Evolutionary conservation across 2,329 filamentous ascomycete genomes (phyloP).

Genomic region (Sporothrix dimorphospora): DNA sequence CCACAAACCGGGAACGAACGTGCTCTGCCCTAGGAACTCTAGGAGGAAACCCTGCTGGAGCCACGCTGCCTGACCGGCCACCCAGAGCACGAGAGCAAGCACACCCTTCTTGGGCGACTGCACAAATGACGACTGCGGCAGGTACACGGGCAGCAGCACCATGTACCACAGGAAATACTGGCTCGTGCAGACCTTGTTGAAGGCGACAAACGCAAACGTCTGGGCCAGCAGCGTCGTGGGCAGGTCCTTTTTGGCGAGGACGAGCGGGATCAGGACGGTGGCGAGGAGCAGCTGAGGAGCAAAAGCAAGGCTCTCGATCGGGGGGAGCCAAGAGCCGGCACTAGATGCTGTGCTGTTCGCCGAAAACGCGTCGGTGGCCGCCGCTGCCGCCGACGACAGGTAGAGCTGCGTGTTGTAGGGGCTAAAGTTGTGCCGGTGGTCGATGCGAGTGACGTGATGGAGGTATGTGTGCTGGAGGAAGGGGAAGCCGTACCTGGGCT

Average conservation of each 20-base stretch:
- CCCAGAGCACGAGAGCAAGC: conserved; percentile 70
- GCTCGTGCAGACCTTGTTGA: conserved; percentile 98
- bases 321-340: conserved; percentile 38
- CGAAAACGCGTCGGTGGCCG: conserved; percentile 36
- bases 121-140: conserved; percentile 77
- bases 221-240: conserved; percentile 87
- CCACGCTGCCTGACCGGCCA: conserved; percentile 74
- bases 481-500: conserved; percentile 68
- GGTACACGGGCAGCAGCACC: conserved; percentile 87
- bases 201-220: conserved; percentile 95
- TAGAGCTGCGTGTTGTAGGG: conserved; percentile 93
- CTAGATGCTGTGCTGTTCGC: conserved; percentile 33
- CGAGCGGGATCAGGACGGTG: conserved; percentile 69
- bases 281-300: conserved; percentile 83
- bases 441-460: conserved; percentile 89
- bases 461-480: conserved; percentile 91
- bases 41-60: conserved; percentile 74
- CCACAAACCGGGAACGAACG: conserved; percentile 86
- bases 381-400: conserved; percentile 69
- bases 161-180: conserved; percentile 99
- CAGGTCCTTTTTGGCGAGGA: conserved; percentile 78
- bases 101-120: conserved; percentile 63
- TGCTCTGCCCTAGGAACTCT: conserved; percentile 79
- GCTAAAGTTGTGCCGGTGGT: conserved; percentile 98
- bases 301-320: conserved; percentile 81